A percentile compares a stretch with the other conserved stretches of the same genome.
Evolutionary conservation across 805 yeast species (phyloP).

Genomic region (Clavispora santaluciae): DNA sequence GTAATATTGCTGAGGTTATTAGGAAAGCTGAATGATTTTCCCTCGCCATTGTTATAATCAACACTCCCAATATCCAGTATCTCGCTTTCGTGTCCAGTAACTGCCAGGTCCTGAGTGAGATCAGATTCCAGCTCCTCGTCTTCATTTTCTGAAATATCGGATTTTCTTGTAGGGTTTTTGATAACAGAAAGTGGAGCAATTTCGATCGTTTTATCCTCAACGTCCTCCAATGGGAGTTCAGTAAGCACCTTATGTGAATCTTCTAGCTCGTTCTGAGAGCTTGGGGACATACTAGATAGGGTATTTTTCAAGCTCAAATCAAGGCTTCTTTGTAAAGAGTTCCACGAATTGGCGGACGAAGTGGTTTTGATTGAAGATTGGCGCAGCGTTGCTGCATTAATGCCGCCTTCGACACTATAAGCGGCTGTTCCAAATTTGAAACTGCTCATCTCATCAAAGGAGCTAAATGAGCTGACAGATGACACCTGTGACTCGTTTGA

Average conservation of each 20-base stretch:
- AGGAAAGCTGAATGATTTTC: constrained; percentile 35
- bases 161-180: neutral
- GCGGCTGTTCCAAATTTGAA: neutral
- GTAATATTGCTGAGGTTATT: constrained; percentile 31
- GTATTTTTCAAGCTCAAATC: constrained; percentile 2
- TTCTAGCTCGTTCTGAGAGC: neutral
- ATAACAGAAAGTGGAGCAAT: neutral
- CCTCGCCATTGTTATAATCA: constrained; percentile 27
- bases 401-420: neutral
- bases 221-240: neutral
- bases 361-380: neutral
- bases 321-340: constrained; percentile 8
- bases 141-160: neutral
- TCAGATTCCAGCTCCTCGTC: neutral
- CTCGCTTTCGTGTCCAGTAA: neutral
- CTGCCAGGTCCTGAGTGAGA: neutral
- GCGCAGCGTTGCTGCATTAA: neutral
- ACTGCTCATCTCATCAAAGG: constrained; percentile 25
- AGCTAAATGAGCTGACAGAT: constrained; percentile 34
- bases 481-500: constrained; percentile 36
- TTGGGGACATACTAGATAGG: neutral
- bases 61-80: neutral
- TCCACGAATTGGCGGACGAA: constrained; percentile 3
- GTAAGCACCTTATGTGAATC: neutral
- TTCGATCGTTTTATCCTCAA: constrained; percentile 1